Percentiles rank a stretch among this genome's conserved stretches.
Evolutionary conservation across 805 yeast genomes (phyloP).

Genomic region (Saccharomycopsis amapae): DNA sequence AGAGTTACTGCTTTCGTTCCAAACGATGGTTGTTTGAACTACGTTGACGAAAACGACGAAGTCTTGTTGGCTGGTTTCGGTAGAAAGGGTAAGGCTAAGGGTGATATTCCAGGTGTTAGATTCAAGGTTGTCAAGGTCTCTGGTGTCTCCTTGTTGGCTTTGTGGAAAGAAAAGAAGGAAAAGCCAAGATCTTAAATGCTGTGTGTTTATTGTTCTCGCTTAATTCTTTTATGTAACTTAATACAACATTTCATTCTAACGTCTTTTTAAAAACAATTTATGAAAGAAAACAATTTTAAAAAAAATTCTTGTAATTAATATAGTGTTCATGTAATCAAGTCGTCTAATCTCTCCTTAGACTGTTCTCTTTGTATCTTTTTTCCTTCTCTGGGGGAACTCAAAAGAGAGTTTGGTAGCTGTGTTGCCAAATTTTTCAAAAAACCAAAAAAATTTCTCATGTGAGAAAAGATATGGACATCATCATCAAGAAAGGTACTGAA

Average conservation of each 20-base stretch:
- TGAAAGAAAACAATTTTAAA: not conserved
- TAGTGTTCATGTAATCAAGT: too few relatives aligned
- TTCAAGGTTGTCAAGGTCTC: conserved; percentile 99
- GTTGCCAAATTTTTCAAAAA: too few relatives aligned
- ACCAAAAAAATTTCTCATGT: too few relatives aligned
- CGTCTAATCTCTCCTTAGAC: not conserved
- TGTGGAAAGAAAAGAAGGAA: conserved; percentile 99
- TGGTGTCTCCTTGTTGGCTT: conserved; percentile 98
- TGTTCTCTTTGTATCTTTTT: not conserved
- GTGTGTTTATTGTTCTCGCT: not conserved
- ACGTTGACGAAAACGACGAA: conserved; percentile 99
- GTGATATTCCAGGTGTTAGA: conserved; percentile 99
- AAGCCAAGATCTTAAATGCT: conserved; percentile 92
- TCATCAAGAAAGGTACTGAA: too few relatives aligned
- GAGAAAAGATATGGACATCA: too few relatives aligned
- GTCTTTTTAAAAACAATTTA: not conserved
- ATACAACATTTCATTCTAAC: not conserved
- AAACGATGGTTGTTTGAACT: conserved; percentile 99
- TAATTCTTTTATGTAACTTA: not conserved
- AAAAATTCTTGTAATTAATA: too few relatives aligned
- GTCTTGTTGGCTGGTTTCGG: conserved; percentile 99
- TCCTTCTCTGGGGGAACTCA: too few relatives aligned
- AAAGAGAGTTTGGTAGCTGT: too few relatives aligned
- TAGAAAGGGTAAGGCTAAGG: conserved; percentile 99
- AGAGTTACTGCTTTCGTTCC: conserved; percentile 99